These are phyloP conservation scores for Trichoderma afroharzianum DNA, from an alignment of 2,329 filamentous ascomycete genomes.

Conservation along the genomic window DNA sequence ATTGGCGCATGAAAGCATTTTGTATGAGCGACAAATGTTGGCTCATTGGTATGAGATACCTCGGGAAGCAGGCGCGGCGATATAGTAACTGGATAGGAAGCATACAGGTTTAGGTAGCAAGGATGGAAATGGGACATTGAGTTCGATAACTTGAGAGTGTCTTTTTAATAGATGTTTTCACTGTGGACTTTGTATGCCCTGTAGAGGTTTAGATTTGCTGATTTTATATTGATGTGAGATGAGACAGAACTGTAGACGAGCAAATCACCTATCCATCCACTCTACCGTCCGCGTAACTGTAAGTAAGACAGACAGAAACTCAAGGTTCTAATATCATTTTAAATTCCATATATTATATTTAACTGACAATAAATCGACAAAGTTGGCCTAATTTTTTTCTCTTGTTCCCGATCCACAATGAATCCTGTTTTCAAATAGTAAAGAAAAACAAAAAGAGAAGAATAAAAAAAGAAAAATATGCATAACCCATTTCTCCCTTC, in stretches of 20 bases:
- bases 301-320: too few species aligned
- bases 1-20: not conserved
- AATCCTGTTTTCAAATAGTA: not conserved
- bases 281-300: too few species aligned
- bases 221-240: not conserved
- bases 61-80: not conserved
- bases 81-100: not conserved
- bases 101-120: not conserved
- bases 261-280: too few species aligned
- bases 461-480: not conserved
- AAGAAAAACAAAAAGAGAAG: not conserved
- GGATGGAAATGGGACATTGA: not conserved
- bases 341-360: not conserved
- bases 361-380: not conserved
- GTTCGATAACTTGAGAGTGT: not conserved
- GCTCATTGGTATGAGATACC: not conserved
- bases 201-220: not conserved
- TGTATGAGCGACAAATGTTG: not conserved
- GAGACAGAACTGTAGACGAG: not conserved
- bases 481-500: not conserved
- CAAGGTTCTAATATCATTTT: not conserved
- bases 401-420: not conserved
- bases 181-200: not conserved
- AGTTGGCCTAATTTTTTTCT: not conserved
- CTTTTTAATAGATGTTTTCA: not conserved